Evolutionary conservation across 202 grass and related monocot species (phyloP).

Genomic region (Zoysia matrella): DNA sequence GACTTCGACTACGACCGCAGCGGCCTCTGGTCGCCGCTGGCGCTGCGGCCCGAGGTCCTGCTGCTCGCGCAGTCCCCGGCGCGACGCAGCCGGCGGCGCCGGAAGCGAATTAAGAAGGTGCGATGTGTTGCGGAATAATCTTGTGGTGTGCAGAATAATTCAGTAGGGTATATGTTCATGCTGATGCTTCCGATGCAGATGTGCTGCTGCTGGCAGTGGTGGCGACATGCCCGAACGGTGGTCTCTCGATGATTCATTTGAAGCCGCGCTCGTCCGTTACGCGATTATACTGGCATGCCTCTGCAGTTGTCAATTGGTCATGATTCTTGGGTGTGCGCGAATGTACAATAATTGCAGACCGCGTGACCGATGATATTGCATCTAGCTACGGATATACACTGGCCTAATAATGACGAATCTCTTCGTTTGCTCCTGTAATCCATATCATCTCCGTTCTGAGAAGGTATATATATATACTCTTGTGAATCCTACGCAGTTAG

Average conservation of each 20-base stretch:
- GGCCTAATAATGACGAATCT: too few relatives aligned
- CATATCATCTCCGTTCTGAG: too few relatives aligned
- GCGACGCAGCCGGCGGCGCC: constrained; percentile 24
- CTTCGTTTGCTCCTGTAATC: too few relatives aligned
- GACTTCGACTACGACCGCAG: too few relatives aligned
- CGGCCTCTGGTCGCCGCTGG: constrained; percentile 37
- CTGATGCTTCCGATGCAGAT: constrained; percentile 31
- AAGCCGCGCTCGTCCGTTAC: background rate
- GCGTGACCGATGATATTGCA: too few relatives aligned
- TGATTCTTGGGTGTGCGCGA: background rate
- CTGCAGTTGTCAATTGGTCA: background rate
- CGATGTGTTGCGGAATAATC: background rate
- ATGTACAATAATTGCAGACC: constrained; percentile 17
- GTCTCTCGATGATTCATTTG: background rate
- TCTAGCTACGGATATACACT: too few relatives aligned
- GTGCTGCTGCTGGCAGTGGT: constrained; percentile 45
- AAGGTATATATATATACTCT: too few relatives aligned
- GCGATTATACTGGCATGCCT: background rate
- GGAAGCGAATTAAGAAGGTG: constrained; percentile 51
- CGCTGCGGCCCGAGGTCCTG: constrained; percentile 56
- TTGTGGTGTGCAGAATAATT: background rate
- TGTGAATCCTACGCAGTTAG: too few relatives aligned
- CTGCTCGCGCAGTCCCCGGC: constrained; percentile 36
- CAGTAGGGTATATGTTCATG: background rate
- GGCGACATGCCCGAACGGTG: background rate